Evolutionary conservation across 495 filamentous ascomycete genomes (phyloP), one percentile per base, ranked within the genome.

Genomic region (Evansstolkia leycettana): DNA sequence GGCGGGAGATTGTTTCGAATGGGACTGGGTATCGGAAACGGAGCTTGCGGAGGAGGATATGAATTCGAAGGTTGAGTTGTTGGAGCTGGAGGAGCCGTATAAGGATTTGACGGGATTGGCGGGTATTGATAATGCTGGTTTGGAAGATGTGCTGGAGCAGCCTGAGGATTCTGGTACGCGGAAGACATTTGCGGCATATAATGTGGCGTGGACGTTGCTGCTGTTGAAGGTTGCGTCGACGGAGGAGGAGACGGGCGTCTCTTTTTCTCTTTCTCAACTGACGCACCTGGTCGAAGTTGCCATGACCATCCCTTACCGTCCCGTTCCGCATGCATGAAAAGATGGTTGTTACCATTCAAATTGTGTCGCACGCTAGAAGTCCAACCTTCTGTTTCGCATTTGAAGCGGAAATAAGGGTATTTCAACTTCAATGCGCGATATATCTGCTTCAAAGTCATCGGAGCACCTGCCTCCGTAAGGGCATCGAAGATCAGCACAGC

Each of bases 351-450:
- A 36, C 90, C 86, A 23, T 85, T 82, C 17, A 98, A 70, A 40
- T 98, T 98, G 56, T 98, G 90, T 3, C 90, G 80, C 14, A 98
- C 86, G 60, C 86, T 94, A 43, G 87, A 94, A 50, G 95, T 89
- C 90, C 90, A 98, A 10, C 90, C 90, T 43, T 78, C 82, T 5
- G 85, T 89, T 45, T 66, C 58, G 18, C 77, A 76, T 36, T 73
- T 74, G 56, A 95, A 83, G 40, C 82, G 84, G 57, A 84, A 98
- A 57, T 75, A 94, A 0, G 90, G 92, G 48, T 92, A 94, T 47
- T 81, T 83, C 48, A 78, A 62, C 57, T 84, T 80, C 40, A 98
- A 82, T 17, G 81, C 75, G 43, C 82, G 79, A 55, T 98, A 98
- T 27, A 98, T 96, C 53, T 94, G 82, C 46, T 92, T 89, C 20